phyloP scores from a whole-genome alignment of 208 protist genomes.

The Sergeia podlipaevii region DNA sequence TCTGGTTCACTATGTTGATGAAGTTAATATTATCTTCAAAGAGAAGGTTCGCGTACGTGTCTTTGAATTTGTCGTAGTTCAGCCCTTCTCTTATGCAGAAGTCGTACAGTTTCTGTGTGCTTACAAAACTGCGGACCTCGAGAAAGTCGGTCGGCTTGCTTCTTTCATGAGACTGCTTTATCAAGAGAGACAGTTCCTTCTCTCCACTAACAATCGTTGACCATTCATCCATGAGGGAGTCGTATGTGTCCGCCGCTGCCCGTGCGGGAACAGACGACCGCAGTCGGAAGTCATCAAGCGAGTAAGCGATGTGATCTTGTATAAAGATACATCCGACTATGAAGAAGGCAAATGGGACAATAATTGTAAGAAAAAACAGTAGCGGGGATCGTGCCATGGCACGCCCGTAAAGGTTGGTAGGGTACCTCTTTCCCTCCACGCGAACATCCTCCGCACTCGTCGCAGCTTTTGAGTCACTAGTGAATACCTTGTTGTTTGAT shows the following conservation, averaged over 20 bases:
- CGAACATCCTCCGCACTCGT: slow-evolving; percentile 26
- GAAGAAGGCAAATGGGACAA: slow-evolving; percentile 32
- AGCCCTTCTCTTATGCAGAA: no score
- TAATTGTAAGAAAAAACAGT: slow-evolving; percentile 16
- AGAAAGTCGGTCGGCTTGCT: no score
- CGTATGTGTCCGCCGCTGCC: slow-evolving; percentile 10
- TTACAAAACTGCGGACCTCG: no score
- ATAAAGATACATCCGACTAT: slow-evolving; percentile 24
- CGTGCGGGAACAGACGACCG: slow-evolving; percentile 12
- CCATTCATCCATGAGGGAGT: slow-evolving; percentile 15
- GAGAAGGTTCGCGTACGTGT: slow-evolving; percentile 10
- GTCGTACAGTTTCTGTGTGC: no score
- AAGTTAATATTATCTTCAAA: slow-evolving; percentile 4
- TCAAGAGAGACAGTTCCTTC: no score
- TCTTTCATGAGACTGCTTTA: no score
- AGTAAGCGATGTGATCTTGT: slow-evolving; percentile 9
- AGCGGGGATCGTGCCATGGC: slow-evolving; percentile 17
- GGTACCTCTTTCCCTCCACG: slow-evolving; percentile 46
- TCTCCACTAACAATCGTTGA: slow-evolving; percentile 9
- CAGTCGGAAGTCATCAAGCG: slow-evolving; percentile 42
- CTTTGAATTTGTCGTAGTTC: no score
- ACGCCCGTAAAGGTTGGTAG: slow-evolving; percentile 18
- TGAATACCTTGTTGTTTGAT: slow-evolving; percentile 33
- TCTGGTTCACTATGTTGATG: slow-evolving; percentile 2
- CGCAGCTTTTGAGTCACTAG: slow-evolving; percentile 21